Evolutionary conservation across 192 early-diverging fungal species (phyloP).

Genomic region (Umbelopsis sp.): DNA sequence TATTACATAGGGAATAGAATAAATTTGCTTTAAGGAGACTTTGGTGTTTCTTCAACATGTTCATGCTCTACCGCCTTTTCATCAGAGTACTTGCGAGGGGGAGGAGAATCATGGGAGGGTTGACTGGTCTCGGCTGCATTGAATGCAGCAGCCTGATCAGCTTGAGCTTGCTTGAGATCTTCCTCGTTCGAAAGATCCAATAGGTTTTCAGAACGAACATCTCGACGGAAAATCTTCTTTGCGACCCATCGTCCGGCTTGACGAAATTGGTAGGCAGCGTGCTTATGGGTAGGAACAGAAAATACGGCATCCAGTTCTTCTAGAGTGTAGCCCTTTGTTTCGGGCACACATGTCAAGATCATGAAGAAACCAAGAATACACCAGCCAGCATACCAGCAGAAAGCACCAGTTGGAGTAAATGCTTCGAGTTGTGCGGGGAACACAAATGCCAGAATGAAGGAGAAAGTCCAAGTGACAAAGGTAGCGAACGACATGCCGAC

Average conservation of each 20-base stretch:
- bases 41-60: background rate
- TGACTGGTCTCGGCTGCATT: background rate
- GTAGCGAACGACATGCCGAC: conserved; percentile 58
- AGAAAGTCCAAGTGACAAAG: conserved; percentile 63
- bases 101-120: background rate
- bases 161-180: conserved; percentile 14
- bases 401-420: conserved; percentile 46
- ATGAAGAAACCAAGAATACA: conserved; percentile 54
- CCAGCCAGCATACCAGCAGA: conserved; percentile 22
- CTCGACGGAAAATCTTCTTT: background rate
- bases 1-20: too few relatives aligned
- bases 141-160: background rate
- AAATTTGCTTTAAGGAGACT: too few relatives aligned
- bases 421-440: conserved; percentile 40
- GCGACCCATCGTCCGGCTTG: background rate
- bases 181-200: conserved; percentile 2
- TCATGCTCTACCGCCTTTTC: background rate
- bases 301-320: conserved; percentile 54
- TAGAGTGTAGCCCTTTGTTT: conserved; percentile 73
- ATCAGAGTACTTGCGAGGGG: background rate
- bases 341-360: conserved; percentile 71
- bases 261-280: conserved; percentile 2
- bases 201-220: background rate
- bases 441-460: conserved; percentile 43
- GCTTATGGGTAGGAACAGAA: conserved; percentile 15